Base-by-base conservation (phyloP, 1,139 yeast species). In the Scheffersomyces illinoinensis region DNA sequence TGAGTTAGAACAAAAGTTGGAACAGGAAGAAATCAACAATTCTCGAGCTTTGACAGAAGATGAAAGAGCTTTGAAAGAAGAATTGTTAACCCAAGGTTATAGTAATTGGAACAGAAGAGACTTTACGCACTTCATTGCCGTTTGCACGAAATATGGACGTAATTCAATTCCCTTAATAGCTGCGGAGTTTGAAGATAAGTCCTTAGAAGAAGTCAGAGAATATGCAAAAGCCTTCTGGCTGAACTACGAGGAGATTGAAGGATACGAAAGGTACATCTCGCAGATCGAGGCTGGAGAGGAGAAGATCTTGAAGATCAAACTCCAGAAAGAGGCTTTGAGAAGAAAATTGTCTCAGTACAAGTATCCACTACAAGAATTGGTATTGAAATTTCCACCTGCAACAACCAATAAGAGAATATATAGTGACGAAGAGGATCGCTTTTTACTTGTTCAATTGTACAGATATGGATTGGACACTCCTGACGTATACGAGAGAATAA, bases 241-340 rank as follows among this genome's bases (percentile, higher is more conserved):
- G 47, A 82, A 84, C 59, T 87, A 84, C 66, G 75, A 84, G 58
- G 86, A 85, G 59, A 86, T 90, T 59, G 95, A 90, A 46, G 93
- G 93, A 4, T 85, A 85, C 69, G 96, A 90, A 65, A 80, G 87
- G 64, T 87, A 85, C 64, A 74, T 90, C 53, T 78, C 78, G 51
- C 90, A 85, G 62, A 89, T 90, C 62, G 95, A 90, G 70, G 76
- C 78, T n/a, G 96, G 95, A 19, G 96, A 90, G 68, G 93, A 89
- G 50, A 88, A 83, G 68, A 81, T 88, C 49, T 76, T 83, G 60
- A 85, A 85, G 64, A 67, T 81, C 12, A 85, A 83, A 65, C 69
- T 86, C 46, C 93, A 89, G 65, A 87, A 86, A 67, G 93, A 88
- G 70, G 83, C 90, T 12, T 75, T 90, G 57, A 81, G 91, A 63